Conservation (phyloP, 768 basidiomycete genomes). For the Aureoboletus auriporus region DNA sequence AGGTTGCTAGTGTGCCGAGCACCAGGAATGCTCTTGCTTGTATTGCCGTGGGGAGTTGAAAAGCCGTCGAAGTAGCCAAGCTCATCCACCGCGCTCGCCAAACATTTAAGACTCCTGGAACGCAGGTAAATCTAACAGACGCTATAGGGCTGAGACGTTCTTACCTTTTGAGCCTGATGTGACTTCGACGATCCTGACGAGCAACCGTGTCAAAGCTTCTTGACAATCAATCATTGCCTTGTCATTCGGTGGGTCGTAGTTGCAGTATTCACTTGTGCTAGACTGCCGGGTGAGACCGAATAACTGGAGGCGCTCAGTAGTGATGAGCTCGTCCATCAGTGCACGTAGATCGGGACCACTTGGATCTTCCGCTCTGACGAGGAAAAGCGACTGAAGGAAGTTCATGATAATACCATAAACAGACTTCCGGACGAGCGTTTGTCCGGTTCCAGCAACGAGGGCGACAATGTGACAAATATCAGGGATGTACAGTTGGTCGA, state of each 20-base stretch:
- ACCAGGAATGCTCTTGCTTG: conserved; percentile 85
- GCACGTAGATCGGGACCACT: conserved; percentile 55
- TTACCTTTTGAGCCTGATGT: conserved; percentile 68
- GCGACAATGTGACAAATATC: conserved; percentile 80
- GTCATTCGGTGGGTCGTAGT: conserved; percentile 50
- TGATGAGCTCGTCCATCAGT: conserved; percentile 59
- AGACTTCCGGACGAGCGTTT: conserved; percentile 69
- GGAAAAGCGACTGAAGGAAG: conserved; percentile 72
- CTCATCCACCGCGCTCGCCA: conserved; percentile 97
- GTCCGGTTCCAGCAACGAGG: conserved; percentile 72
- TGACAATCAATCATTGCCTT: conserved; percentile 57
- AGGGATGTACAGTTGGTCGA: conserved; percentile 76
- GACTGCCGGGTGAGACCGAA: conserved; percentile 72
- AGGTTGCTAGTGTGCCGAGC: conserved; percentile 74
- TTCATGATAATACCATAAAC: conserved; percentile 82
- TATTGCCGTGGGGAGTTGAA: conserved; percentile 84
- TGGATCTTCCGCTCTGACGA: conserved; percentile 55
- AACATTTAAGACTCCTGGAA: conserved; percentile 68
- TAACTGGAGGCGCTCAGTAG: conserved; percentile 52
- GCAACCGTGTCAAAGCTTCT: conserved; percentile 59
- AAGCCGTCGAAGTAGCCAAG: conserved; percentile 80
- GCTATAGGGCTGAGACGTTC: conserved; percentile 12
- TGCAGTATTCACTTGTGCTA: conserved; percentile 64
- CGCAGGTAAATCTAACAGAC: conserved; percentile 9
- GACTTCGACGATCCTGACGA: conserved; percentile 60